Percentiles rank a stretch among this genome's conserved stretches.
phyloP scores from a whole-genome alignment of 2,329 filamentous ascomycete species.

The Dactylellina haptotyla region DNA sequence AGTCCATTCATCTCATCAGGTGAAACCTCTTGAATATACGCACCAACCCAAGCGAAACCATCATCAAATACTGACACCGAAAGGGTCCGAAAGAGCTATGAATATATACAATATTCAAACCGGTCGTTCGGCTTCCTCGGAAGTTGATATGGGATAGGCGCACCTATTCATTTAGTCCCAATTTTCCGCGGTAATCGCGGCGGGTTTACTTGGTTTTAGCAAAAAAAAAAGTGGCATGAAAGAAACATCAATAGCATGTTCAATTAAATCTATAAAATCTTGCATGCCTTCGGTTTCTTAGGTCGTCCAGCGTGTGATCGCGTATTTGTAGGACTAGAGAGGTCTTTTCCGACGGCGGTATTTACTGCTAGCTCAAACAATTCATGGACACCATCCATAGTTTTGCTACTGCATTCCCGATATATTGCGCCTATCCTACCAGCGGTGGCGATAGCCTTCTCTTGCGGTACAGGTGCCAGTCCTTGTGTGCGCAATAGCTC shows the following conservation, averaged over 20 bases:
- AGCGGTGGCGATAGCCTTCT: conserved; percentile 88
- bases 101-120: too few species aligned
- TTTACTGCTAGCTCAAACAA: conserved; percentile 93
- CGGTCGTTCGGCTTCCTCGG: too few species aligned
- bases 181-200: too few species aligned
- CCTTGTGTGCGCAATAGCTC: conserved; percentile 98
- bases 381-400: conserved; percentile 94
- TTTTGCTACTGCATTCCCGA: conserved; percentile 98
- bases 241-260: too few species aligned
- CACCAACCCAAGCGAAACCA: too few species aligned
- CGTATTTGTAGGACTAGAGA: conserved; percentile 9
- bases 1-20: too few species aligned
- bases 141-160: too few species aligned
- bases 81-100: too few species aligned
- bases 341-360: conserved; percentile 83
- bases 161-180: too few species aligned
- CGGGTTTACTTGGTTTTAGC: too few species aligned
- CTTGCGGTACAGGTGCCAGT: conserved; percentile 89
- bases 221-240: not conserved
- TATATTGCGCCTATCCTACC: conserved; percentile 94
- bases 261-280: conserved; percentile 26
- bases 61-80: too few species aligned
- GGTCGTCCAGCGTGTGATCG: conserved; percentile 9
- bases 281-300: conserved; percentile 39
- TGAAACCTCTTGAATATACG: too few species aligned